Evolutionary conservation across 768 basidiomycete genomes (phyloP), one percentile per base, ranked within the genome.

Genomic region (Boletellus sp.): DNA sequence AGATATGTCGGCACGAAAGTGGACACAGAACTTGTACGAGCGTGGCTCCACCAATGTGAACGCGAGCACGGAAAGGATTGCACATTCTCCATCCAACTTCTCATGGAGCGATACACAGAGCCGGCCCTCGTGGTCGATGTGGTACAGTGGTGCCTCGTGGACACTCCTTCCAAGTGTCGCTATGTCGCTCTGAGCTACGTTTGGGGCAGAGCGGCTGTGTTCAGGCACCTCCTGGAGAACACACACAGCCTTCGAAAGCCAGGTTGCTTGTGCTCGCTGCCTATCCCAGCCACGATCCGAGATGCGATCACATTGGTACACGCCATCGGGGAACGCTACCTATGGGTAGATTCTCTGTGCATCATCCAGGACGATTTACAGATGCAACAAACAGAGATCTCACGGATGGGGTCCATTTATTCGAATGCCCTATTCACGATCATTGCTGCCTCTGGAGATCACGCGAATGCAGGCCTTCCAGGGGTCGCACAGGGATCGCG

Each of bases 301-400:
- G 65, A 67, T 43, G 57, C 65, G 11, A 52, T 63, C 2, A 50
- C 52, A 4, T 39, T 67, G 10, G 51, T 55, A 10, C 53, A 34
- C 6, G 40, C 46, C 35, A 56, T 67, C 13, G 57, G 60, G 32
- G 52, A 59, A 34, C 52, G 58, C 17, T 66, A 63, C 32, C 34
- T 63, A 17, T 63, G 62, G 62, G 55, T 63, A 3, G 64, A 63
- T 17, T 51, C 62, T 3, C 19, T 63, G 1, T 63, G 61, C 16
- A 66, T 64, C 35, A 45, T 51, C 33, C 62, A 61, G 39, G 23
- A 64, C n/a, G 47, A 62, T 13, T 32, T 26, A 16, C 28, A 33
- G 42, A 60, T 60, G 52, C 44, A 52, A 11, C 45, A 52, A 15
- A 15, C 42, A 6, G 61, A 65, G 43, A 53, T 65, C 17, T 20